Evolutionary conservation across 2,329 filamentous ascomycete genomes (phyloP).

Genomic region (Colletotrichum sp.): DNA sequence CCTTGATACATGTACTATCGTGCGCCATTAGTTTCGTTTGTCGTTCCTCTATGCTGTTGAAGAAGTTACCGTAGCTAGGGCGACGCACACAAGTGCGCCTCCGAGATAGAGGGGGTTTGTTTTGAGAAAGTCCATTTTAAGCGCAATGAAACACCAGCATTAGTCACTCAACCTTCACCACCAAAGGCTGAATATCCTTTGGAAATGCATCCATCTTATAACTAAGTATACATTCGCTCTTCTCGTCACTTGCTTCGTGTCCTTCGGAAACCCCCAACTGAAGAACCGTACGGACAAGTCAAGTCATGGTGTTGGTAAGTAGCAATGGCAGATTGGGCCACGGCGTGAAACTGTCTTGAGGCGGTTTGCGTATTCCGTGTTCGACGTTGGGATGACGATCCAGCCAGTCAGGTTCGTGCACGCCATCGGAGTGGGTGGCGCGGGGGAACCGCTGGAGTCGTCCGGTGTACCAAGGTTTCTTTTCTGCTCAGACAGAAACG

Average conservation of each 20-base stretch:
- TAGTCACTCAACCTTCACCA: neutral
- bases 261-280: neutral
- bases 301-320: neutral
- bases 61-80: neutral
- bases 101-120: neutral
- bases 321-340: neutral
- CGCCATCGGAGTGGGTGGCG: neutral
- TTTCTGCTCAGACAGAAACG: neutral
- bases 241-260: neutral
- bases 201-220: neutral
- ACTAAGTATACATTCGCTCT: neutral
- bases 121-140: neutral
- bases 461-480: constrained; percentile 2
- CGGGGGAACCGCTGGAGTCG: constrained; percentile 1
- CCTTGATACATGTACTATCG: neutral
- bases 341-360: neutral
- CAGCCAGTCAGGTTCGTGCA: neutral
- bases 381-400: neutral
- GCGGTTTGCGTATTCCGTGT: neutral
- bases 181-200: neutral
- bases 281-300: neutral
- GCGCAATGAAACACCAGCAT: neutral
- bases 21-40: neutral
- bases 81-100: neutral
- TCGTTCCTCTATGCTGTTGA: rapidly evolving